Evolutionary conservation across 164 flowering plant species (phyloP).

Genomic region (Magnolia changhungtana): DNA sequence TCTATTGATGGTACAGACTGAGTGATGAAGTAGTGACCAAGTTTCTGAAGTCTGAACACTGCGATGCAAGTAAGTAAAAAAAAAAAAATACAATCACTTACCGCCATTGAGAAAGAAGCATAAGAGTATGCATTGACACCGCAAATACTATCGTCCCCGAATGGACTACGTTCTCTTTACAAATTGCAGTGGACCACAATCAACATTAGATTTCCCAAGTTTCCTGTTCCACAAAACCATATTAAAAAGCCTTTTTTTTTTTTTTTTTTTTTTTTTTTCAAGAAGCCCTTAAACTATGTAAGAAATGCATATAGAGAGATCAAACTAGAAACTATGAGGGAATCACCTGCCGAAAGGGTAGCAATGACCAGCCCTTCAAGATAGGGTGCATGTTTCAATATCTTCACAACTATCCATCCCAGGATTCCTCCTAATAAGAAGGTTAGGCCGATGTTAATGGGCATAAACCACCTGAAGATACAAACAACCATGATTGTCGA

Average conservation of each 20-base stretch:
- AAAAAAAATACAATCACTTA: slow-evolving; percentile 18
- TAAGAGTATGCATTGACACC: slow-evolving; percentile 63
- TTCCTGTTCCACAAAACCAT: slow-evolving; percentile 41
- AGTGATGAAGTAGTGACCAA: too few relatives aligned
- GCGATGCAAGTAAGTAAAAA: too few relatives aligned
- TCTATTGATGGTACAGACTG: too few relatives aligned
- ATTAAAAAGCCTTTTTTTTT: background rate
- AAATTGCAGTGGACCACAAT: slow-evolving; percentile 84
- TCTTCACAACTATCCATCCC: slow-evolving; percentile 80
- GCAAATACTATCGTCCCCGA: slow-evolving; percentile 50
- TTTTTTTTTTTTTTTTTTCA: background rate
- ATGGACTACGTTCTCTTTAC: slow-evolving; percentile 69
- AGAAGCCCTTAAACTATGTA: background rate
- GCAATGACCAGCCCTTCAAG: slow-evolving; percentile 79
- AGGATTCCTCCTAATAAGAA: slow-evolving; percentile 69
- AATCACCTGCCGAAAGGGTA: slow-evolving; percentile 65
- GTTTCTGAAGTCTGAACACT: too few relatives aligned
- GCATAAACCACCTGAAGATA: slow-evolving; percentile 93
- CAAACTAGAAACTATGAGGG: background rate
- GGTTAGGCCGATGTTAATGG: slow-evolving; percentile 69
- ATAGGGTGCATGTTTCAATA: slow-evolving; percentile 62
- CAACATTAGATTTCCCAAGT: slow-evolving; percentile 79
- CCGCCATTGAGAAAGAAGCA: slow-evolving; percentile 96
- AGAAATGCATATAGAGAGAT: background rate
- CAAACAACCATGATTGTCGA: background rate